A percentile compares a stretch with the other conserved stretches of the same genome.
Evolutionary conservation across 2,329 filamentous ascomycete species (phyloP).

Genomic region (Trichoderma citrinoviride): DNA sequence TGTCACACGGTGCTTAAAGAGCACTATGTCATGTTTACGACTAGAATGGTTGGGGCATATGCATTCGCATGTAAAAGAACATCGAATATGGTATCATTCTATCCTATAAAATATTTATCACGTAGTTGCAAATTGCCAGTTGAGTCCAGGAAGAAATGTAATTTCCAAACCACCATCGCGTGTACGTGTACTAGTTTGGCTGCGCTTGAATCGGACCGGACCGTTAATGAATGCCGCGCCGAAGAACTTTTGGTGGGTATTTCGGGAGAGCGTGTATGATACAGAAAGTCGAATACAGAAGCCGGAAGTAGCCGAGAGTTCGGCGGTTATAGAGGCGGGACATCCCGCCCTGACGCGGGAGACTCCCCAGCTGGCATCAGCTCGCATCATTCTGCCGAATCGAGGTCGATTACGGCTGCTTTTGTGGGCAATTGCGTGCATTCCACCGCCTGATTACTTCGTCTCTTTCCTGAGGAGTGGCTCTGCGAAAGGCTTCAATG

Average conservation of each 20-base stretch:
- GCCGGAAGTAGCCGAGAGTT: neutral
- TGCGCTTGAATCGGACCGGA: neutral
- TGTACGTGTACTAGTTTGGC: neutral
- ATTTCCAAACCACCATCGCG: neutral
- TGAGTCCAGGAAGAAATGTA: neutral
- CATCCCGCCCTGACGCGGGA: neutral
- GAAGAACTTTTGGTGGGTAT: neutral
- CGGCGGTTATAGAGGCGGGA: neutral
- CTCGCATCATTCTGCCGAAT: neutral
- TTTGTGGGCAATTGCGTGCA: neutral
- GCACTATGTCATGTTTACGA: neutral
- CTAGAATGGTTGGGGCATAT: too few relatives aligned
- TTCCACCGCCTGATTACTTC: slow-evolving; percentile 32
- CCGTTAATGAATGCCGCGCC: neutral
- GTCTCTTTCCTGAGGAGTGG: slow-evolving; percentile 26
- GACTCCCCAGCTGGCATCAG: too few relatives aligned
- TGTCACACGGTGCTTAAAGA: neutral
- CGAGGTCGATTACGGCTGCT: neutral
- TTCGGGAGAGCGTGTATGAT: neutral
- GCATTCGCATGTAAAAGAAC: neutral
- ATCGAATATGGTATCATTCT: neutral
- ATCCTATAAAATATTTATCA: neutral
- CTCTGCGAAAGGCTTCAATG: slow-evolving; percentile 31
- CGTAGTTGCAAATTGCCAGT: neutral
- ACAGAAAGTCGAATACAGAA: neutral